Evolutionary conservation across 129 eudicot species (phyloP), one percentile per base, ranked within the genome.

Genomic region (Pittosporum tobira): DNA sequence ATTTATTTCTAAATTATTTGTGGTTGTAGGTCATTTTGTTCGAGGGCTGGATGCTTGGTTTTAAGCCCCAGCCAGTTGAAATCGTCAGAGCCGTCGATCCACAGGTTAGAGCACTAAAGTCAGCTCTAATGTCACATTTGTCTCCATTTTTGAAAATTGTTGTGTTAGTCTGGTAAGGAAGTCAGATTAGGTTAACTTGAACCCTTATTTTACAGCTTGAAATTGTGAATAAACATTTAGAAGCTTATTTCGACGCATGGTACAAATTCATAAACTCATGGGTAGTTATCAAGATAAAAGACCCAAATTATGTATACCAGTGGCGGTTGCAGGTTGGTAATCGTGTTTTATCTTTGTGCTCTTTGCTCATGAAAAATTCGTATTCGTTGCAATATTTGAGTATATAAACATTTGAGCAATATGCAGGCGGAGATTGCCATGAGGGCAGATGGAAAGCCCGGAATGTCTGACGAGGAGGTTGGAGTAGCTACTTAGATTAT

Each of bases 31-130:
- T 77, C 44, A 69, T 93, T 56, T 66, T 93, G 56, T 93, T 83
- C 64, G 96, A 93, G 78, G 99, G 99, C 51, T 93, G 99, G 99
- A 93, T 93, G 99, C 94, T 93, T 66, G 99, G 99, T 56, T 93
- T 93, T 65, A 93, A 84, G 62, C 94, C 96, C 47, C 74, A 79
- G 51, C 94, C 86, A 66, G 55, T 43, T 66, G 77, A 81, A 30
- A 76, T 44, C 5, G 91, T 93, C 63, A 83, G 76, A 74, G 86
- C 91, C 38, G 85, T 93, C 25, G 94, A 93, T 69, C 99, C 96
- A 66, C 99, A 93, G 99, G 99, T 93, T 69, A 57, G 72, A 40
- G 40, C 60, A 24, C 59, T 27, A 19, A 21, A 15, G n/a, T 47
- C 52, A 57, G 10, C 50, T 20, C 44, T 59, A 20, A 24, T 16